Percentiles rank a stretch among this genome's conserved stretches.
Evolutionary conservation across 2,329 filamentous ascomycete species (phyloP).

Genomic region (Hypoxylon sp.): DNA sequence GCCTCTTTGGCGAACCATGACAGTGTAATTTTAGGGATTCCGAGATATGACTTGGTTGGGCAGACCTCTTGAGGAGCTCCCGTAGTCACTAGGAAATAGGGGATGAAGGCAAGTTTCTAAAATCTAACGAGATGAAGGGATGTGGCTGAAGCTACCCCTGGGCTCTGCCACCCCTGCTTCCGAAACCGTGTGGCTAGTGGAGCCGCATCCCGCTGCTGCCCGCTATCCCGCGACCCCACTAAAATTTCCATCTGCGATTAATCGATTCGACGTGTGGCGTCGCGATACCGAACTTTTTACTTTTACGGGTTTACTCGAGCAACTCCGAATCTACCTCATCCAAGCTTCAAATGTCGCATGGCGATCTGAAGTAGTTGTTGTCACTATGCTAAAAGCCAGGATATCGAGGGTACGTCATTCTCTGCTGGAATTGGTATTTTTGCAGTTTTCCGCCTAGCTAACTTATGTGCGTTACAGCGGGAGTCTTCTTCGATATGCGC

Average conservation of each 20-base stretch:
- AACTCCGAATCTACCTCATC: constrained; percentile 6
- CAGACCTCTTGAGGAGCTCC: neutral
- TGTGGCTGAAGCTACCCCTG: constrained; percentile 47
- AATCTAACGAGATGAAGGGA: constrained; percentile 26
- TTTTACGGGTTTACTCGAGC: constrained; percentile 1
- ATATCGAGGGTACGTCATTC: constrained; percentile 44
- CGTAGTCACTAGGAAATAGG: constrained; percentile 1
- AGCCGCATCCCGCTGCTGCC: neutral
- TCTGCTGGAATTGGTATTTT: neutral
- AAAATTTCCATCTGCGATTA: constrained; percentile 19
- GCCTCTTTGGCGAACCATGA: constrained; percentile 49
- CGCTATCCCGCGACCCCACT: constrained; percentile 19
- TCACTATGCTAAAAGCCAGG: constrained; percentile 51
- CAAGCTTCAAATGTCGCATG: constrained; percentile 43
- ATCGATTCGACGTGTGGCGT: constrained; percentile 23
- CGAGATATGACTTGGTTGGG: neutral
- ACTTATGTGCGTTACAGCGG: constrained; percentile 40
- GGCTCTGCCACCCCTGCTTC: constrained; percentile 37
- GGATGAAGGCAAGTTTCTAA: constrained; percentile 14
- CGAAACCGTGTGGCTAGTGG: neutral
- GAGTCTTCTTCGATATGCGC: constrained; percentile 50
- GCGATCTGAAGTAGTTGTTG: constrained; percentile 22
- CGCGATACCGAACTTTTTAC: constrained; percentile 23
- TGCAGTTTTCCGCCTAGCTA: constrained; percentile 13
- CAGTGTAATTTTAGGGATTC: constrained; percentile 5